Conservation (phyloP, 257 asterid genomes). For the Nicotiana benthamiana region DNA sequence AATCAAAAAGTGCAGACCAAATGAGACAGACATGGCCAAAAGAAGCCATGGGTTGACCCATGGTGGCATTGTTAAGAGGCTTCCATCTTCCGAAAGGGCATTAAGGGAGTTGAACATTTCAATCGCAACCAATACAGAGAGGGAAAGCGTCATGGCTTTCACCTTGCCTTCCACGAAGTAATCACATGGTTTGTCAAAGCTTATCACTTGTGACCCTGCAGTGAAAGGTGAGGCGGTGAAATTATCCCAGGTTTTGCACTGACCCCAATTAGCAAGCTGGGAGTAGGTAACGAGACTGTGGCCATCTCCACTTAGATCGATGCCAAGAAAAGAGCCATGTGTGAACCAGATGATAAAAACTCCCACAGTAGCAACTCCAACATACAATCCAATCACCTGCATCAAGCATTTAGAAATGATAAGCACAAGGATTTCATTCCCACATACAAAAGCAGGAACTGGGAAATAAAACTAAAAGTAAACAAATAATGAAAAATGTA, state of each 20-base stretch:
- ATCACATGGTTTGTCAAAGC: constrained; percentile 71
- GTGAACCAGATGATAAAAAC: constrained; percentile 89
- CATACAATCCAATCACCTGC: constrained; percentile 86
- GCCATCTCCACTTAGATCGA: constrained; percentile 77
- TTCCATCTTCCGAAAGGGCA: constrained; percentile 96
- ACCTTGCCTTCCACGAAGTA: constrained; percentile 82
- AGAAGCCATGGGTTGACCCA: constrained; percentile 99
- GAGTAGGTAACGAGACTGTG: constrained; percentile 87
- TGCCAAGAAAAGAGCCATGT: constrained; percentile 80
- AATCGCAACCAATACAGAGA: constrained; percentile 83
- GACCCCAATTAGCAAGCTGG: constrained; percentile 92
- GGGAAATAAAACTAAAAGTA: not conserved
- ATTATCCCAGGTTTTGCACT: constrained; percentile 72
- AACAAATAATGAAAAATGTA: not conserved
- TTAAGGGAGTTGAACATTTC: constrained; percentile 97
- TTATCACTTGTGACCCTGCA: constrained; percentile 53
- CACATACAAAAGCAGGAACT: not conserved
- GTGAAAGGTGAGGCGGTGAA: constrained; percentile 80
- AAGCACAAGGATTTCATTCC: not conserved
- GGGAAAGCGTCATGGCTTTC: constrained; percentile 96
- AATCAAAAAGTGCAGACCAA: constrained; percentile 89
- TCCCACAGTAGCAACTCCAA: constrained; percentile 92
- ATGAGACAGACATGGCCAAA: constrained; percentile 89
- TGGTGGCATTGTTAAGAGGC: constrained; percentile 89
- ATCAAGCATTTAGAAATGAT: constrained; percentile 4